Base-by-base conservation (phyloP, 2,329 filamentous ascomycete species). In the Apiospora hydei region DNA sequence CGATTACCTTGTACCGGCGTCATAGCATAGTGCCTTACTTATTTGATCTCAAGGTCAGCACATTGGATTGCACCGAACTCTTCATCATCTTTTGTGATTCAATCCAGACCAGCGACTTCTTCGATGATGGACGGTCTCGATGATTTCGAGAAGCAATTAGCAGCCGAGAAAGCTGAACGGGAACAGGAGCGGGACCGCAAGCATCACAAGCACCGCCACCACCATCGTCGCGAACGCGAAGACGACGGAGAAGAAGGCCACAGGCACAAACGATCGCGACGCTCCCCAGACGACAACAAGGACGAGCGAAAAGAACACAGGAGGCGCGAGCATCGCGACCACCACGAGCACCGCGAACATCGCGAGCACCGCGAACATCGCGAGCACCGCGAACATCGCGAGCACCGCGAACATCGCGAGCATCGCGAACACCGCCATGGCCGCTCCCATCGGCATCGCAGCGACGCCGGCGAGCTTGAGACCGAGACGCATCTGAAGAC, bases 101-200 rank as follows among this genome's bases (percentile, higher is more conserved):
- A 53, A 38, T 61, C 26, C n/a, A 47, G 66, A 47, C 72, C 73
- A 24, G 34, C 34, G 3, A 41, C 34, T 24, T 41, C 57, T 14
- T 24, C 13, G 3, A 64, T 24, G 38, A 89, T 88, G 87, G 85
- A 88, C 74, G 83, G 87, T n/a, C 83, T 89, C 13, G 88, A 88
- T 68, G 93, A 95, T 72, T 97, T 97, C 73, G 94, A 97, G 81
- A 93, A 92, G 80, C 86, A 91, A 38, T 86, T 97, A 16, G 92
- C 91, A 1, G 88, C 91, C 64, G 91, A 89, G 75, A 92, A 90
- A 78, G 84, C 84, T 0, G 83, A 85, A 67, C 85, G 88, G 71
- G 86, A 89, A 61, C 83, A 83, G 7, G 80, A 80, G 51, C 87
- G 87, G 73, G 83, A 85, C 64, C 86, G 86, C 41, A 83, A 84